Evolutionary conservation across 768 basidiomycete genomes (phyloP), one percentile per base, ranked within the genome.

Genomic region (Lactarius sp.): DNA sequence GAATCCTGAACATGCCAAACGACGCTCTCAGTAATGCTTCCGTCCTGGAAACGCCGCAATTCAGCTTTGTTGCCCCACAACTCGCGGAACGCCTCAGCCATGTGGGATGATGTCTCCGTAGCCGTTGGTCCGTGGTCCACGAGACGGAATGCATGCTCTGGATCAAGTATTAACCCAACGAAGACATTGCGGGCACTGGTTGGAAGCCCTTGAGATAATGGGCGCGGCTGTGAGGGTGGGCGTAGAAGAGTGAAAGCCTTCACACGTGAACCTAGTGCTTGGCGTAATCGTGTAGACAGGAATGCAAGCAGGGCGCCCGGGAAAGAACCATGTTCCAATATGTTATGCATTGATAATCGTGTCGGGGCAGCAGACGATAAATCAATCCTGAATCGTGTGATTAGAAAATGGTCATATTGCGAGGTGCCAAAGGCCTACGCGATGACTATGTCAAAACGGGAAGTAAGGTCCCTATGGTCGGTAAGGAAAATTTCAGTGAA

Each of bases 41-140:
- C 96, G 69, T 99, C 95, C 74, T 98, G 95, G 80, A 99, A 99
- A 44, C 95, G 83, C 6, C 97, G 83, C 18, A 98, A 78, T 71
- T 98, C 96, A 0, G 94, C 87, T 73, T 94, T 96, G 44, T 83
- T 56, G 0, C 95, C 96, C 97, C 97, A 99, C 68, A 98, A 78
- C 6, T 84, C 81, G 27, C 87, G 84, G 80, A 97, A 99, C 3
- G 77, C 79, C 51, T 81, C 75, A 0, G 81, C 78, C 6, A 74
- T 78, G 10, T 77, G 72, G 27, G 78, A 75, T 55, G 87, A 80
- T 49, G 79, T 71, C 44, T 87, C 85, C 12, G 85, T 85, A 56
- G 85, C 90, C 0, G 87, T 73, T 1, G 96, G 96, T 3, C 96
- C 96, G 66, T 94, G 91, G 69, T 98, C 97, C 33, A 98, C 90